These are phyloP conservation scores for Eragrostis nindensis DNA, from an alignment of 176 grass and related monocot species.

Conservation along the genomic window DNA sequence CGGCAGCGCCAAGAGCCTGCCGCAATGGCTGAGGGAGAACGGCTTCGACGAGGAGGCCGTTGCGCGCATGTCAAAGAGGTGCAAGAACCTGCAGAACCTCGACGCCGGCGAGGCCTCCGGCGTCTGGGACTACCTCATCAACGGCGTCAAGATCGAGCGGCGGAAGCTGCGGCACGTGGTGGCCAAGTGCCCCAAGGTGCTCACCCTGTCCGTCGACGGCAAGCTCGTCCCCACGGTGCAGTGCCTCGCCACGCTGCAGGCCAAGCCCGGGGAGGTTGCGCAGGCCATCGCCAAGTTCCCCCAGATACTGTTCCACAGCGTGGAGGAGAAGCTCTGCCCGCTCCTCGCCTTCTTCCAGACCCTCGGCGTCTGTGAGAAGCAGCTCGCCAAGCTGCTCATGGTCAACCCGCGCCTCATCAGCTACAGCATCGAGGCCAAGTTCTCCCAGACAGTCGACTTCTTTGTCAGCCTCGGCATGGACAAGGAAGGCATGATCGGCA, in stretches of 20 bases:
- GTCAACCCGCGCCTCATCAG: conserved; percentile 93
- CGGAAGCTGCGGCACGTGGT: conserved; percentile 83
- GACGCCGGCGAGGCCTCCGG: conserved; percentile 56
- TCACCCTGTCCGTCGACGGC: conserved; percentile 63
- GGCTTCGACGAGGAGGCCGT: conserved; percentile 75
- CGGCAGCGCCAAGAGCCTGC: conserved; percentile 46
- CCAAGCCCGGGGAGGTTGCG: conserved; percentile 78
- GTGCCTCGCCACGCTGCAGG: conserved; percentile 71
- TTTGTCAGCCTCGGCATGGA: conserved; percentile 67
- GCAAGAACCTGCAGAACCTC: conserved; percentile 61
- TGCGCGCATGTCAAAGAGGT: conserved; percentile 62
- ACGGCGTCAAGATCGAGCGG: conserved; percentile 65
- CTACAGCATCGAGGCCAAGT: conserved; percentile 95
- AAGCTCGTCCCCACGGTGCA: conserved; percentile 90
- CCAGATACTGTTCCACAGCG: conserved; percentile 80
- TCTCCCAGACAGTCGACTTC: conserved; percentile 70
- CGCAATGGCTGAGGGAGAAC: conserved; percentile 74
- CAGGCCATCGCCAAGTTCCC: conserved; percentile 87
- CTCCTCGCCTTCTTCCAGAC: conserved; percentile 89
- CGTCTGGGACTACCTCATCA: conserved; percentile 82
- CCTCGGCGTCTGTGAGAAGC: conserved; percentile 79
- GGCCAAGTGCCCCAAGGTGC: conserved; percentile 90
- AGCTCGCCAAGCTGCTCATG: conserved; percentile 84
- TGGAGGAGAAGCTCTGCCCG: conserved; percentile 96
- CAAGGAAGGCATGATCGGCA: conserved; percentile 76